Conservation (phyloP, 805 yeast genomes). For the Candida methanosorbosa region DNA sequence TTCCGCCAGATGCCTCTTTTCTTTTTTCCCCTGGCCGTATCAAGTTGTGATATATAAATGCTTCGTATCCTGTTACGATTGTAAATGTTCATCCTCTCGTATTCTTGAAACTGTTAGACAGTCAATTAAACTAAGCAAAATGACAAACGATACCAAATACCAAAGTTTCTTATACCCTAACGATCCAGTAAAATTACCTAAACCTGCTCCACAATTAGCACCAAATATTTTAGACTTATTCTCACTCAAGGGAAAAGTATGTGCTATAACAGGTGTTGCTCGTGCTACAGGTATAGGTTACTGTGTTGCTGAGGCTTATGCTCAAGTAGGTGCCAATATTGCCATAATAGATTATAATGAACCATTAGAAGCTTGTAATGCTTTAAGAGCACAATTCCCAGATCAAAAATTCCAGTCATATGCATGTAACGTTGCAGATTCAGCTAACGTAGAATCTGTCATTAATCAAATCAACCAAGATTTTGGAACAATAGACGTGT, state of each 20-base stretch:
- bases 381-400: constrained; percentile 17
- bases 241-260: constrained; percentile 74
- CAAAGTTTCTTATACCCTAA: constrained; percentile 1
- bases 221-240: constrained; percentile 40
- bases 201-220: not conserved
- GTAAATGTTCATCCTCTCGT: no score
- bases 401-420: constrained; percentile 13
- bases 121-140: no score
- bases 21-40: no score
- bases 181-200: constrained; percentile 1
- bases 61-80: no score
- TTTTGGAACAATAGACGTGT: constrained; percentile 32
- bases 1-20: no score
- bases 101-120: no score
- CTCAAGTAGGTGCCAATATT: constrained; percentile 83
- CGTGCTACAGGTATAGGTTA: constrained; percentile 61
- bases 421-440: constrained; percentile 29
- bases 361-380: constrained; percentile 12
- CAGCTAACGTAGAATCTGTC: constrained; percentile 24
- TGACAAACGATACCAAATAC: constrained; percentile 1
- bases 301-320: constrained; percentile 74
- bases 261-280: constrained; percentile 79
- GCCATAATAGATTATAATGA: constrained; percentile 35
- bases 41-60: no score
- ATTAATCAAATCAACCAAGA: constrained; percentile 25